phyloP scores from a whole-genome alignment of 495 filamentous ascomycete species.

The Cladorrhinum samala region DNA sequence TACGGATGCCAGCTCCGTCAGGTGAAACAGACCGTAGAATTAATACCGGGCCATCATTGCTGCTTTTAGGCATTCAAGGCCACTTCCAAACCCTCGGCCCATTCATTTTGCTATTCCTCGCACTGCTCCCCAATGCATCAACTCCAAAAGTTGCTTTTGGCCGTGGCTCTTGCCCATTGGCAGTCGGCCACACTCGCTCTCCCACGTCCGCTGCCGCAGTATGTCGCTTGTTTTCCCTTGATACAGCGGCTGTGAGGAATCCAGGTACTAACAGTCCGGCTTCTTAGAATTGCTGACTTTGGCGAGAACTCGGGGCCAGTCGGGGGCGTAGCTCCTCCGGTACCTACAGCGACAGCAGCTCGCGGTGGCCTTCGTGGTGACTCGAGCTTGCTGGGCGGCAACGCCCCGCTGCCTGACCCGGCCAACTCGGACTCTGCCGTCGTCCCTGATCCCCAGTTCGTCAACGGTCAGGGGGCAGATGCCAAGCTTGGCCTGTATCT shows the following conservation, averaged over 20 bases:
- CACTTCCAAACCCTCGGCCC: too few species aligned
- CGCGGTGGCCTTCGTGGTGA: slow-evolving; percentile 32
- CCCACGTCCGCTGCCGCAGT: slow-evolving; percentile 1
- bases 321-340: slow-evolving; percentile 31
- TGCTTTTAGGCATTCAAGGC: too few species aligned
- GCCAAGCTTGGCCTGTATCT: slow-evolving; percentile 54
- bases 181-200: neutral
- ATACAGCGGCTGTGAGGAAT: neutral
- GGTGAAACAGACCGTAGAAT: too few species aligned
- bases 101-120: too few species aligned
- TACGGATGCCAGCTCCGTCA: too few species aligned
- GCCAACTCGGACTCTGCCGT: slow-evolving; percentile 28
- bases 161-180: neutral
- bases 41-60: too few species aligned
- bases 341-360: slow-evolving; percentile 24
- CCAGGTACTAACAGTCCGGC: neutral
- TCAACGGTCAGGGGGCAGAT: slow-evolving; percentile 50
- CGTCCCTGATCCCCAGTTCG: slow-evolving; percentile 29
- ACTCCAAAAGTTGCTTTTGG: neutral
- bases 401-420: slow-evolving; percentile 27
- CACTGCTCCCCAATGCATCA: too few species aligned
- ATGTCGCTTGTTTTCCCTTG: neutral
- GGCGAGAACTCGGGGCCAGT: slow-evolving; percentile 32
- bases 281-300: slow-evolving; percentile 13
- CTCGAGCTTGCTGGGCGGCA: slow-evolving; percentile 31